Evolutionary conservation across 129 eudicot species (phyloP).

Genomic region (Chrysanthemum seticuspe): DNA sequence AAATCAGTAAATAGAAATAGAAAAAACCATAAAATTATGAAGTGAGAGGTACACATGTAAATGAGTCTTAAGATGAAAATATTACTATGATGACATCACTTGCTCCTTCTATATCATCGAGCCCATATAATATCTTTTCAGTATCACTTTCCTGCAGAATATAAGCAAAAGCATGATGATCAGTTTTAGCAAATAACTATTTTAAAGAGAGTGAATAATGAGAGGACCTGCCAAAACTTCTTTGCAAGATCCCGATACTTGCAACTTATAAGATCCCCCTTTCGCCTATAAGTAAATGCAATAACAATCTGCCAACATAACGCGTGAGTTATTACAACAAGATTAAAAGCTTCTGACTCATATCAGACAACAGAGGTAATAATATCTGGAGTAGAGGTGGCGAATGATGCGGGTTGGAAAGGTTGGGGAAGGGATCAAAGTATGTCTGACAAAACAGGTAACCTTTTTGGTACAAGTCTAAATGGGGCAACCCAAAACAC

Average conservation of each 20-base stretch:
- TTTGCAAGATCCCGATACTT: constrained; percentile 57
- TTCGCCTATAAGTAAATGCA: constrained; percentile 62
- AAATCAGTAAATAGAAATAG: not conserved
- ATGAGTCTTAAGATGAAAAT: constrained; percentile 17
- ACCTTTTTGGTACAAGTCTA: not conserved
- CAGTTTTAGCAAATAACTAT: not conserved
- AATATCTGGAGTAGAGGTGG: not conserved
- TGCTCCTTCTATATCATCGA: constrained; percentile 81
- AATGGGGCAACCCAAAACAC: not conserved
- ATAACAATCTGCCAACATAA: constrained; percentile 49
- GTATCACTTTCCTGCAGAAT: constrained; percentile 68
- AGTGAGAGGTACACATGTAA: constrained; percentile 9
- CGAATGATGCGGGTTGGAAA: not conserved
- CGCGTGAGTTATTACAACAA: constrained; percentile 8
- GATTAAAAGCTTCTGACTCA: not conserved
- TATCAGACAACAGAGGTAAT: not conserved
- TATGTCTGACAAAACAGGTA: not conserved
- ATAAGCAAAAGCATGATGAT: constrained; percentile 6
- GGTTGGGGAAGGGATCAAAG: constrained; percentile 2
- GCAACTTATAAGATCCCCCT: constrained; percentile 57
- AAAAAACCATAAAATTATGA: constrained; percentile 3
- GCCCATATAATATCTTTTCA: constrained; percentile 82
- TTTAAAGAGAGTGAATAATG: constrained; percentile 3
- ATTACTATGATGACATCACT: constrained; percentile 86
- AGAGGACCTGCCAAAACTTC: constrained; percentile 70